phyloP scores from a whole-genome alignment of 768 basidiomycete genomes.

The Rhodosporidiobolus odoratus region DNA sequence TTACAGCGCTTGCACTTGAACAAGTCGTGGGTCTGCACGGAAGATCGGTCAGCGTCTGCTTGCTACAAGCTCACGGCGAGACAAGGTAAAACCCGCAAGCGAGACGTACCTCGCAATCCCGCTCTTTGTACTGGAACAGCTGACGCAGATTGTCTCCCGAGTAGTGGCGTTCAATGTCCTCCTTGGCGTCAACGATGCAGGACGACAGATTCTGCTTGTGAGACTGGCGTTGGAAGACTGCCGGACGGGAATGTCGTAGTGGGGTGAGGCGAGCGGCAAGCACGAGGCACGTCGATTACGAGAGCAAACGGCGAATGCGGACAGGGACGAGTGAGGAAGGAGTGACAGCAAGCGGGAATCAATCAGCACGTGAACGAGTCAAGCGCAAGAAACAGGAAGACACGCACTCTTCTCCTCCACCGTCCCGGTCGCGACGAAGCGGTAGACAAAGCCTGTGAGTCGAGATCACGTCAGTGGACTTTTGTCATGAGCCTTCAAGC shows the following conservation, averaged over 20 bases:
- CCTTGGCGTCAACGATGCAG: constrained; percentile 96
- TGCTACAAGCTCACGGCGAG: neutral
- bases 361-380: too few relatives aligned
- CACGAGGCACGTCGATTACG: neutral
- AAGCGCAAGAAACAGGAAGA: neutral
- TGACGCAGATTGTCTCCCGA: constrained; percentile 80
- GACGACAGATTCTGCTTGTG: constrained; percentile 94
- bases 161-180: constrained; percentile 92
- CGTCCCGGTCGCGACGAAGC: constrained; percentile 74
- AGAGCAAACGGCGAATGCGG: too few relatives aligned
- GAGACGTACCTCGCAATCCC: constrained; percentile 41
- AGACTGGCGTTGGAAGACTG: constrained; percentile 91
- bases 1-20: constrained; percentile 94
- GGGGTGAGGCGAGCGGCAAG: neutral
- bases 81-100: neutral
- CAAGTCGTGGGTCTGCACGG: constrained; percentile 82
- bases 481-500: neutral
- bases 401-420: constrained; percentile 39
- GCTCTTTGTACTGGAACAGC: constrained; percentile 83
- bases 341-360: too few relatives aligned
- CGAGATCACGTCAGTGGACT: neutral
- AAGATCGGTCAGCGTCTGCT: neutral
- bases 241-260: neutral
- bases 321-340: too few relatives aligned
- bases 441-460: constrained; percentile 82